Evolutionary conservation across 192 early-diverging fungal genomes (phyloP).

Genomic region (Podochytrium sp.): DNA sequence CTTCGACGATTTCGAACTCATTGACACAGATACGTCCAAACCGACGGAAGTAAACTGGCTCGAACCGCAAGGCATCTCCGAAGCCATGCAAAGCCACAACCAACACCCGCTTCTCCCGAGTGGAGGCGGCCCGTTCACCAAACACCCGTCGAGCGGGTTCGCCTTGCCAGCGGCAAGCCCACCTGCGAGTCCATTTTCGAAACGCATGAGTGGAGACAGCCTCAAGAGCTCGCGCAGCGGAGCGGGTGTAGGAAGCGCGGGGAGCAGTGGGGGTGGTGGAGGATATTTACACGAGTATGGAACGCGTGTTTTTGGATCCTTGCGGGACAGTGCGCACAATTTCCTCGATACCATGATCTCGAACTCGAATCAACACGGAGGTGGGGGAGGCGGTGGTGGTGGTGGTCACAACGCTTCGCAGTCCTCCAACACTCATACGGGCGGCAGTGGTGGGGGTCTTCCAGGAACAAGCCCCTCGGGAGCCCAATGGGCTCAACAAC

Average conservation of each 20-base stretch:
- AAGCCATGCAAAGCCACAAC: conserved; percentile 10
- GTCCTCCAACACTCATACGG: no score
- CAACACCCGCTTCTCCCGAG: no score
- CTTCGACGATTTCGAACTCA: conserved; percentile 59
- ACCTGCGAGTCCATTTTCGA: conserved; percentile 11
- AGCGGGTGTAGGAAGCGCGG: conserved; percentile 8
- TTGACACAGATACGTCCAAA: conserved; percentile 41
- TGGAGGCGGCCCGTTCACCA: no score
- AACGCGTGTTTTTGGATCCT: conserved; percentile 41
- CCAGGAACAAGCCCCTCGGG: not conserved
- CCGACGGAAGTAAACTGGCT: conserved; percentile 61
- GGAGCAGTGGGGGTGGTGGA: conserved; percentile 6
- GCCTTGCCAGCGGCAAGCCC: conserved; percentile 18
- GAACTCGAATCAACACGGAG: not conserved
- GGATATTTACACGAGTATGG: conserved; percentile 9
- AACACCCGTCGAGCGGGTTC: no score
- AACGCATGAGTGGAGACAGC: not conserved
- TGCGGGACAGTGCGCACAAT: conserved; percentile 45
- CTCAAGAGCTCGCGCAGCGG: conserved; percentile 2
- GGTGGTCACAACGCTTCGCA: not conserved
- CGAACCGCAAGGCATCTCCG: conserved; percentile 34
- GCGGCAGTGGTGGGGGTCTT: not conserved
- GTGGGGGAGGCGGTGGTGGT: not conserved
- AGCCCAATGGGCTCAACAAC: not conserved
- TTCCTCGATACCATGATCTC: conserved; percentile 40